These are phyloP conservation scores for Naumovozyma baii DNA, from an alignment of 805 yeast genomes.

Conservation along the genomic window DNA sequence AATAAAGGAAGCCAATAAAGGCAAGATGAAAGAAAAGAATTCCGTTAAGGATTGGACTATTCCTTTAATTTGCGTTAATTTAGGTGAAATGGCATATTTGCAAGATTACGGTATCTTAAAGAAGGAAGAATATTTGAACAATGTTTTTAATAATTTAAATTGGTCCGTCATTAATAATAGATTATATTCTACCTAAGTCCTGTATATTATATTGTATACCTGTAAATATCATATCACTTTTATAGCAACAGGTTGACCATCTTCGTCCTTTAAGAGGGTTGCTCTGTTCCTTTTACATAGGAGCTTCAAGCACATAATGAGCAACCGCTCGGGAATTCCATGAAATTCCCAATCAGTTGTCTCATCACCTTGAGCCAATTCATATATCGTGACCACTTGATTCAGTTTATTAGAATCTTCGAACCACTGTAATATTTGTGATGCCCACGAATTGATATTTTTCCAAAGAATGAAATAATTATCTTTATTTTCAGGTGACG, in stretches of 20 bases:
- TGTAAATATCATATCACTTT: slow-evolving; percentile 42
- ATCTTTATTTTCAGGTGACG: neutral
- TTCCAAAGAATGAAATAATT: slow-evolving; percentile 55
- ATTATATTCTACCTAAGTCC: slow-evolving; percentile 18
- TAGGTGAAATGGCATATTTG: slow-evolving; percentile 86
- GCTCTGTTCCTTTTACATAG: slow-evolving; percentile 65
- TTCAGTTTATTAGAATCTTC: slow-evolving; percentile 72
- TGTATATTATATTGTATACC: neutral
- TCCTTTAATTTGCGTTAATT: slow-evolving; percentile 57
- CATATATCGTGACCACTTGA: slow-evolving; percentile 72
- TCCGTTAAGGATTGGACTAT: slow-evolving; percentile 49
- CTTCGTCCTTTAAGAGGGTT: slow-evolving; percentile 57
- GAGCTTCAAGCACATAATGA: slow-evolving; percentile 45
- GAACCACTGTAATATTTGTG: slow-evolving; percentile 55
- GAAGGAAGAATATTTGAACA: slow-evolving; percentile 58
- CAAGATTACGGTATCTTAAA: slow-evolving; percentile 76
- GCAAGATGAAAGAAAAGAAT: slow-evolving; percentile 1
- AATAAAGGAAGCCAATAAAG: slow-evolving; percentile 20
- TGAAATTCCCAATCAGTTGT: slow-evolving; percentile 48
- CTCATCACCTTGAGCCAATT: slow-evolving; percentile 57
- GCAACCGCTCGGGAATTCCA: slow-evolving; percentile 48
- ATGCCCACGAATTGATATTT: slow-evolving; percentile 58
- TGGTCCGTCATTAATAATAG: slow-evolving; percentile 64
- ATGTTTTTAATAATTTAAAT: slow-evolving; percentile 68
- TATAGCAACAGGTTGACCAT: slow-evolving; percentile 63